phyloP scores from a whole-genome alignment of 2,329 filamentous ascomycete species.

The Fusarium haematococcum region DNA sequence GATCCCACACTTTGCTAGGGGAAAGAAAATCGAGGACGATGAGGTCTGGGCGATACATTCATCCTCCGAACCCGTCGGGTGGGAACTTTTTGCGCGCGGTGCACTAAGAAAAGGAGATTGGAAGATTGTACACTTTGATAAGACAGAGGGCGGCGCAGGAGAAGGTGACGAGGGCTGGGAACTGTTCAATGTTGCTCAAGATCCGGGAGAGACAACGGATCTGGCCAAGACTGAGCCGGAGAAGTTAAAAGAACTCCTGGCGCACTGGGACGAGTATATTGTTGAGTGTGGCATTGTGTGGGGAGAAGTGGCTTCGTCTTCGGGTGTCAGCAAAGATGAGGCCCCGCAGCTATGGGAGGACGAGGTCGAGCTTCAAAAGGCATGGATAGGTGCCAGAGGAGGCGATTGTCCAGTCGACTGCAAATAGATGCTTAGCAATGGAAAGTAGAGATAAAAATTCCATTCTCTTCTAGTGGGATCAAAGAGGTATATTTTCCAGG shows the following conservation, averaged over 20 bases:
- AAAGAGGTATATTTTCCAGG: no score
- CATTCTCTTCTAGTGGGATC: no score
- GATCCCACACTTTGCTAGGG: background rate
- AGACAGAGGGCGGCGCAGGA: constrained; percentile 37
- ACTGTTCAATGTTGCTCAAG: background rate
- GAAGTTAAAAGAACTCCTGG: constrained; percentile 45
- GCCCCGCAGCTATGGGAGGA: constrained; percentile 2
- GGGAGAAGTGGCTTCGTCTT: constrained; percentile 2
- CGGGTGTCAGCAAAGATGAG: constrained; percentile 2
- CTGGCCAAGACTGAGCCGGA: background rate
- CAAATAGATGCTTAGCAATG: background rate
- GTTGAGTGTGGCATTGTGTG: constrained; percentile 17
- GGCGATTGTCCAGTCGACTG: background rate
- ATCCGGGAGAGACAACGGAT: background rate
- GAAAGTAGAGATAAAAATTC: background rate
- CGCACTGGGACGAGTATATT: constrained; percentile 50
- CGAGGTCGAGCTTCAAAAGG: background rate
- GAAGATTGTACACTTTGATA: constrained; percentile 47
- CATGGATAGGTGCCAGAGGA: background rate
- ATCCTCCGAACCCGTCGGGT: background rate
- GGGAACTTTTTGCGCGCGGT: constrained; percentile 48
- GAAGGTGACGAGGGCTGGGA: constrained; percentile 33
- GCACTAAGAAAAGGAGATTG: constrained; percentile 51
- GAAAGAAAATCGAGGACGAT: background rate
- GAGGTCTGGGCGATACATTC: background rate